Evolutionary conservation across 2,329 filamentous ascomycete genomes (phyloP).

Genomic region (Eutypa lata): DNA sequence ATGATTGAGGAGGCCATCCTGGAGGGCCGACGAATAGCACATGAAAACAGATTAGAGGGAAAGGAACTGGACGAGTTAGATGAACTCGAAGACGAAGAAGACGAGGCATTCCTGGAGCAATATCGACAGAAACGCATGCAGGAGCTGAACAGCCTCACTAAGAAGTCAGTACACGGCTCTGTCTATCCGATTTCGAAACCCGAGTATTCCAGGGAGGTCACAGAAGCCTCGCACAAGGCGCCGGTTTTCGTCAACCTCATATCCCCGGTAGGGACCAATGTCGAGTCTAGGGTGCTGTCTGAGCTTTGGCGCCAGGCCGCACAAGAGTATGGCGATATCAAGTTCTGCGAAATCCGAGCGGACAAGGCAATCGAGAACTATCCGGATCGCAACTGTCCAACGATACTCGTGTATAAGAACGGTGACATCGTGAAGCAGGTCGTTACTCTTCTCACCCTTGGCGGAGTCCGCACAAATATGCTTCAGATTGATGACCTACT

Average conservation of each 20-base stretch:
- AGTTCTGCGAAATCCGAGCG: slow-evolving; percentile 94
- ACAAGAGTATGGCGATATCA: slow-evolving; percentile 83
- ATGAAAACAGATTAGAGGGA: slow-evolving; percentile 90
- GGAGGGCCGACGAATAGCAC: slow-evolving; percentile 77
- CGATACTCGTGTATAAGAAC: slow-evolving; percentile 87
- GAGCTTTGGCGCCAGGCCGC: slow-evolving; percentile 87
- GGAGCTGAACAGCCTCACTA: slow-evolving; percentile 72
- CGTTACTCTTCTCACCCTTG: slow-evolving; percentile 80
- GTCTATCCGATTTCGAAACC: slow-evolving; percentile 95
- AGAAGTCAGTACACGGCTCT: slow-evolving; percentile 78
- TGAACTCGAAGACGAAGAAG: slow-evolving; percentile 91
- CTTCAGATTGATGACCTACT: slow-evolving; percentile 77
- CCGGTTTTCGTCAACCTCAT: slow-evolving; percentile 77
- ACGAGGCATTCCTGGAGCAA: slow-evolving; percentile 83
- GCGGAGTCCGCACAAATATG: slow-evolving; percentile 68
- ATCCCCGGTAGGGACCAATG: slow-evolving; percentile 72
- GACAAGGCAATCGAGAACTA: slow-evolving; percentile 96
- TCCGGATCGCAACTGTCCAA: slow-evolving; percentile 91
- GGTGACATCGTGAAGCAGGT: slow-evolving; percentile 89
- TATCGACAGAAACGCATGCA: slow-evolving; percentile 86
- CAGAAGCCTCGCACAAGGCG: slow-evolving; percentile 74
- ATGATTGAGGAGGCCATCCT: slow-evolving; percentile 92
- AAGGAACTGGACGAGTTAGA: slow-evolving; percentile 93
- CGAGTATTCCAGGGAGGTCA: slow-evolving; percentile 88
- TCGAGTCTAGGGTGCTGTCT: slow-evolving; percentile 78